phyloP scores from a whole-genome alignment of 768 basidiomycete species.

The Daedaleopsis sinensis region DNA sequence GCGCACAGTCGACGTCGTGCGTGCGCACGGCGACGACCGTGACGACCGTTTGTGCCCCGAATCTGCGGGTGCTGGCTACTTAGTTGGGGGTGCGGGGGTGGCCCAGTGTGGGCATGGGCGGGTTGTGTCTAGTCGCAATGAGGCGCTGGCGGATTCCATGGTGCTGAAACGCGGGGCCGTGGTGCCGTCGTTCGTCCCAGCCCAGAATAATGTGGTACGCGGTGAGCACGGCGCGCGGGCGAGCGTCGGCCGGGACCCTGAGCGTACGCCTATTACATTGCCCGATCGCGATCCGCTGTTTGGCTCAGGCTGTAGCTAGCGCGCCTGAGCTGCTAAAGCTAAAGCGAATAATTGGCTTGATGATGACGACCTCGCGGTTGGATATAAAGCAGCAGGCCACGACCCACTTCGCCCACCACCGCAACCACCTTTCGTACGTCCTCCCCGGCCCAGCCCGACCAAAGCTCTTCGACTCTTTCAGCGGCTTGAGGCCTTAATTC shows the following conservation, averaged over 20 bases:
- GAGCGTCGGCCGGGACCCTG: neutral
- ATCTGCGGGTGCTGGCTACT: neutral
- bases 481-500: slow-evolving; percentile 7
- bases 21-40: neutral
- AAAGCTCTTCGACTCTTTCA: slow-evolving; percentile 1
- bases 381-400: neutral
- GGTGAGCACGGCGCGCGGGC: neutral
- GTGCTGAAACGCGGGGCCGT: slow-evolving; percentile 15
- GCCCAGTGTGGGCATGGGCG: neutral
- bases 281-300: neutral
- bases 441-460: neutral
- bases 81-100: too few species aligned
- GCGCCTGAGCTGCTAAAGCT: neutral
- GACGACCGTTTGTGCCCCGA: neutral
- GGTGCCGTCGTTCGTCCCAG: neutral
- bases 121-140: neutral
- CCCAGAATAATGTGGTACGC: neutral
- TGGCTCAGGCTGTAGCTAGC: neutral
- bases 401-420: neutral
- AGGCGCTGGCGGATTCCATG: slow-evolving; percentile 11
- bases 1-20: too few species aligned
- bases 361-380: neutral
- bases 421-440: neutral
- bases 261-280: neutral
- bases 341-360: neutral